Evolutionary conservation across 768 basidiomycete genomes (phyloP).

Genomic region (Pisolithus orientalis): DNA sequence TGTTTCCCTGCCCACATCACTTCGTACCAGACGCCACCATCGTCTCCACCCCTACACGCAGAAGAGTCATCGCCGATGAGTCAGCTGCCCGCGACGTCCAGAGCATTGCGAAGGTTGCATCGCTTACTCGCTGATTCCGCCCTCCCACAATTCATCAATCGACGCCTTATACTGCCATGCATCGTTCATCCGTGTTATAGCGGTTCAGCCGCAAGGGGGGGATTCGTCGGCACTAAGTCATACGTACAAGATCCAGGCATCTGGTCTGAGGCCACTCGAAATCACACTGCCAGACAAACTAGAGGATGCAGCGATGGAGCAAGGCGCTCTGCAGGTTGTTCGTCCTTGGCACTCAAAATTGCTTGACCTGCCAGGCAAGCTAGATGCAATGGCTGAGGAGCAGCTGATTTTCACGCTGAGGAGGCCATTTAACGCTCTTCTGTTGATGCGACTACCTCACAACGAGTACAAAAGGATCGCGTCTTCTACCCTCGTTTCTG

Average conservation of each 20-base stretch:
- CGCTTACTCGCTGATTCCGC: neutral
- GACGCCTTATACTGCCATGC: neutral
- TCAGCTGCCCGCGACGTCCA: neutral
- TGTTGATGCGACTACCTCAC: too few species aligned
- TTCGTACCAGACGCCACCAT: neutral
- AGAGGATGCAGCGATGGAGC: neutral
- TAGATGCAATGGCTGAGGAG: too few species aligned
- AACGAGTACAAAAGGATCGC: too few species aligned
- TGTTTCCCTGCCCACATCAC: too few species aligned
- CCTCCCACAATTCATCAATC: neutral
- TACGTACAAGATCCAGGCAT: slow-evolving; percentile 2
- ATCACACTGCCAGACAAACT: slow-evolving; percentile 12
- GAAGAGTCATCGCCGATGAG: neutral
- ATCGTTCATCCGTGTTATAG: slow-evolving; percentile 17
- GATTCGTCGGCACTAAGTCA: slow-evolving; percentile 1
- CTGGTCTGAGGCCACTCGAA: slow-evolving; percentile 10
- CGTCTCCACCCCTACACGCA: too few species aligned
- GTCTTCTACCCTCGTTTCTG: too few species aligned
- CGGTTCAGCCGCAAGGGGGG: slow-evolving; percentile 4
- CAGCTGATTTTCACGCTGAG: too few species aligned
- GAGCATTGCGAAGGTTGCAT: neutral
- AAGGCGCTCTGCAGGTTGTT: neutral
- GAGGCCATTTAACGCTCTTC: too few species aligned
- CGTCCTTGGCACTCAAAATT: too few species aligned
- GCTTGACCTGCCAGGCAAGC: too few species aligned